A percentile compares a stretch with the other conserved stretches of the same genome.
Conservation (phyloP, 495 filamentous ascomycete genomes). For the Podospora pseudocomata region DNA sequence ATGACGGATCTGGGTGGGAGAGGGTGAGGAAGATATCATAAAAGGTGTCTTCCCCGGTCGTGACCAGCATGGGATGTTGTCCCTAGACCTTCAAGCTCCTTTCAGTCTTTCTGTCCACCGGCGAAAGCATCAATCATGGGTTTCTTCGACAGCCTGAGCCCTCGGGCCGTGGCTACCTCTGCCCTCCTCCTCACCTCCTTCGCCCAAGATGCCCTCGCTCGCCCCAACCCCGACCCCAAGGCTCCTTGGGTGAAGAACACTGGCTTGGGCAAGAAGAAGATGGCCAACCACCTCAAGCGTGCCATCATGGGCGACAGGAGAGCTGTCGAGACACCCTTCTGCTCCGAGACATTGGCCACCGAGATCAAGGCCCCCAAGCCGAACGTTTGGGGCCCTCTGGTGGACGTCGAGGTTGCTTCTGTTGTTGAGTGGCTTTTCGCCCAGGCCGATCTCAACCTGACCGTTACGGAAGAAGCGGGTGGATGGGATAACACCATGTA, state of each 20-base stretch:
- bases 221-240: conserved; percentile 22
- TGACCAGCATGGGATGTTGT: neutral
- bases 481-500: conserved; percentile 36
- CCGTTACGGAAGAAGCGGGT: conserved; percentile 28
- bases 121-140: conserved; percentile 18
- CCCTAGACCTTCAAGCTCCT: neutral
- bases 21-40: neutral
- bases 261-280: conserved; percentile 22
- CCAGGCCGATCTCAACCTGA: conserved; percentile 37
- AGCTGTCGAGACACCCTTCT: conserved; percentile 12
- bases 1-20: neutral
- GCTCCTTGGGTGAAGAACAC: conserved; percentile 20
- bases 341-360: conserved; percentile 22
- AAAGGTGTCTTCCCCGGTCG: neutral
- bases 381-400: conserved; percentile 37
- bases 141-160: conserved; percentile 24
- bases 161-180: conserved; percentile 23
- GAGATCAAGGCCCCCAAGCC: conserved; percentile 32
- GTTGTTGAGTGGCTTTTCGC: conserved; percentile 37
- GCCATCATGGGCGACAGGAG: conserved; percentile 20
- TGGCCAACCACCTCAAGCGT: conserved; percentile 25
- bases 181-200: conserved; percentile 21
- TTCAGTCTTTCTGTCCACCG: neutral
- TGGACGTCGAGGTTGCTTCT: conserved; percentile 29
- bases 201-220: conserved; percentile 23